phyloP scores from a whole-genome alignment of 1,139 yeast genomes.

The Saccharomyces hybrid region DNA sequence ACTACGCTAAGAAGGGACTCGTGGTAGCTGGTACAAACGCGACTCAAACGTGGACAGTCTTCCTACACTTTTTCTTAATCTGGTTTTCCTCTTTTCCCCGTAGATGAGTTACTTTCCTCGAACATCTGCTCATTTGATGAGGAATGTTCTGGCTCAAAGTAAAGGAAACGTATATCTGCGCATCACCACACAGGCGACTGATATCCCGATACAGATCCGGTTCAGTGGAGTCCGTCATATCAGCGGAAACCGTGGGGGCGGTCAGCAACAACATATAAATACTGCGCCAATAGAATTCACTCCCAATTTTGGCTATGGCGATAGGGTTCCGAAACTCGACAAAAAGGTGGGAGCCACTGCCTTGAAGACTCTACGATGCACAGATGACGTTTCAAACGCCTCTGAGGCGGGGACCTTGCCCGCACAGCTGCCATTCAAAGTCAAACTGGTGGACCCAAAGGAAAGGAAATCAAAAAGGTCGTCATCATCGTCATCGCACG shows the following conservation, averaged over 20 bases:
- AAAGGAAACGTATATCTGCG: background rate
- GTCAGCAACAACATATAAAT: conserved; percentile 17
- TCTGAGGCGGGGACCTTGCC: background rate
- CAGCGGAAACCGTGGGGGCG: background rate
- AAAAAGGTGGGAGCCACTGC: conserved; percentile 12
- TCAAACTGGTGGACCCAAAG: conserved; percentile 35
- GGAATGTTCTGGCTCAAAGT: background rate
- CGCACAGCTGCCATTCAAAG: conserved; percentile 51
- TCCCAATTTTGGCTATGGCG: conserved; percentile 21
- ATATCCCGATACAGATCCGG: background rate
- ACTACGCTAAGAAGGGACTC: background rate
- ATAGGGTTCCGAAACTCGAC: conserved; percentile 11
- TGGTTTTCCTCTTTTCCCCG: background rate
- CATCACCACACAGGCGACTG: background rate
- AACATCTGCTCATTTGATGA: background rate
- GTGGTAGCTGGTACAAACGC: background rate
- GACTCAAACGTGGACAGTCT: background rate
- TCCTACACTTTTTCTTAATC: background rate
- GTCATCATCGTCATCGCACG: background rate
- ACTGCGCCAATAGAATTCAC: conserved; percentile 35
- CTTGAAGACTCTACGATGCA: conserved; percentile 33
- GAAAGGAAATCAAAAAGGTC: conserved; percentile 12
- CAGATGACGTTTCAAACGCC: conserved; percentile 27
- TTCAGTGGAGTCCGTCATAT: background rate
- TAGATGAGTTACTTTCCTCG: background rate